Evolutionary conservation across 1,139 yeast genomes (phyloP), one percentile per base, ranked within the genome.

Genomic region (Blastobotrys apis): DNA sequence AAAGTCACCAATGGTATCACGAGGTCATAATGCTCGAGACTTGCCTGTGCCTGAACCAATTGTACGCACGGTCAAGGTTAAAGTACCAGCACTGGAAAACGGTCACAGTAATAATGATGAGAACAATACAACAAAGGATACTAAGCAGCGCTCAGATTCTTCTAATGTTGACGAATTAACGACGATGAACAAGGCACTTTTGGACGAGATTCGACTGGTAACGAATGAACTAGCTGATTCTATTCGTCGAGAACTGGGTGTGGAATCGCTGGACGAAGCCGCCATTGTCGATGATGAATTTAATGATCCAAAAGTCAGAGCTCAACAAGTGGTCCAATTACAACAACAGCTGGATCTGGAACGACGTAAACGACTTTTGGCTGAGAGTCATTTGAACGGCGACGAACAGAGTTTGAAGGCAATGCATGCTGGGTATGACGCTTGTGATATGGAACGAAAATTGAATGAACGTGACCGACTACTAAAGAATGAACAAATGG

Each of bases 141-240:
- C 5, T 15, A 29, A 29, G 32, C 6, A 12, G 6, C 5, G 6
- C 10, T 23, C 39, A 13, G 33, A 37, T 15, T 8, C 22, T 5
- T 12, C 36, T 12, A 13, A 16, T 21, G 35, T n/a, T 30, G n/a
- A n/a, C n/a, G 49, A 49, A 32, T 40, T 47, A 22, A 38, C 48
- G 5, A 31, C 32, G 19, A 48, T 56, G 52, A 54, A 59, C 39
- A 48, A 45, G 39, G 37, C 55, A 19, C 55, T 65, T 5, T 50
- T 62, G 39, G 62, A 64, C 26, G 69, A 66, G 38, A 50, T 66
- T 15, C 52, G 66, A 6, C 52, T 64, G 6, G 62, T 66, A n/a
- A 60, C 68, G 1, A 54, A 62, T 21, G 70, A 66, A 47, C 59
- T 66, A 12, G 67, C 67, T 3, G 70, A 66, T 45, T 53, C 67